phyloP scores from a whole-genome alignment of 2,329 filamentous ascomycete genomes.

The Neopestalotiopsis clavispora region DNA sequence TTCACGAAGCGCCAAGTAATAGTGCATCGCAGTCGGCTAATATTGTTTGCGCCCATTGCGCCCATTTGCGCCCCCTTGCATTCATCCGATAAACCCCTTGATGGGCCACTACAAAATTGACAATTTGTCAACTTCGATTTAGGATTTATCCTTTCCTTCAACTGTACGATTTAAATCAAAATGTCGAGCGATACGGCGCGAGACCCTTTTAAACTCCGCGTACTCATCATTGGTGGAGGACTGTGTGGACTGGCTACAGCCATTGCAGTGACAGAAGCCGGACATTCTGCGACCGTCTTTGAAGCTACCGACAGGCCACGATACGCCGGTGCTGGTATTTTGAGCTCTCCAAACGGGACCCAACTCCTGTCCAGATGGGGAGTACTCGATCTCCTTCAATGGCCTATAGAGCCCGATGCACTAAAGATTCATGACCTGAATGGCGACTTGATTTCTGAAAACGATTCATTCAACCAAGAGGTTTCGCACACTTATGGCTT shows the following conservation, averaged over 20 bases:
- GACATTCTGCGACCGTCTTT: slow-evolving; percentile 11
- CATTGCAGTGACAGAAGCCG: slow-evolving; percentile 13
- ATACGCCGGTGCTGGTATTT: slow-evolving; percentile 10
- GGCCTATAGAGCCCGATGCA: background rate
- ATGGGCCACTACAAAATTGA: too few relatives aligned
- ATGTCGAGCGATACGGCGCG: background rate
- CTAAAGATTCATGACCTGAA: background rate
- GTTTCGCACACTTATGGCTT: background rate
- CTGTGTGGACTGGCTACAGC: slow-evolving; percentile 18
- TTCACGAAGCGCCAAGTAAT: too few relatives aligned
- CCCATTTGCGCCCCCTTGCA: too few relatives aligned
- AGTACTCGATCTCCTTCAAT: background rate
- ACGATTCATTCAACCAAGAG: background rate
- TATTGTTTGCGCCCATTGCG: too few relatives aligned
- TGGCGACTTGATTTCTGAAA: background rate
- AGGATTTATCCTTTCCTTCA: too few relatives aligned
- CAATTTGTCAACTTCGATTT: too few relatives aligned
- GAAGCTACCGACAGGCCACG: slow-evolving; percentile 2
- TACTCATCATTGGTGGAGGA: slow-evolving; percentile 14
- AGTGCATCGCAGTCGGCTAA: too few relatives aligned
- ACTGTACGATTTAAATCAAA: background rate
- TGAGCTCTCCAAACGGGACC: slow-evolving; percentile 3
- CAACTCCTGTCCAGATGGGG: slow-evolving; percentile 8
- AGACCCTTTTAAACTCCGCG: background rate
- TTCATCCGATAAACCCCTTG: too few relatives aligned